phyloP scores from a whole-genome alignment of 2,329 filamentous ascomycete genomes.

The Bipolaris cookei region DNA sequence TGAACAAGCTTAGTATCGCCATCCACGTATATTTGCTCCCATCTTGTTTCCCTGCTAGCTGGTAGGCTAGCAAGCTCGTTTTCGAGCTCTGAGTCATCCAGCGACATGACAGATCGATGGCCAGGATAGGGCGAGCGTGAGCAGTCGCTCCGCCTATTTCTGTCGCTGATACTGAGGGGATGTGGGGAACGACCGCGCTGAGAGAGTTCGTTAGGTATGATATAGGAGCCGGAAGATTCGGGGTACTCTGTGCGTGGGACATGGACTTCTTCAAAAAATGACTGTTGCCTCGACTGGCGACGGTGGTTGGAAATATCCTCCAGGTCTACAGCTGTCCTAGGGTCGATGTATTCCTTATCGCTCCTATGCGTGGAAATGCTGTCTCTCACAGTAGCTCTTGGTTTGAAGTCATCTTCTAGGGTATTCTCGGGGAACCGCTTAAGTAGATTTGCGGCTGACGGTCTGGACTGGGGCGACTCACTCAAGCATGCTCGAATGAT shows the following conservation, averaged over 20 bases:
- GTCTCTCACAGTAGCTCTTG: conserved; percentile 32
- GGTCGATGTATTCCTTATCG: conserved; percentile 58
- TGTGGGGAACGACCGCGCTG: conserved; percentile 36
- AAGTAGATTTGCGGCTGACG: conserved; percentile 75
- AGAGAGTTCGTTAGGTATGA: conserved; percentile 39
- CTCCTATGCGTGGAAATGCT: conserved; percentile 52
- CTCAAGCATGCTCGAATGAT: conserved; percentile 80
- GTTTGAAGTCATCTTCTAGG: conserved; percentile 19
- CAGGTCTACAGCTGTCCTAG: conserved; percentile 51
- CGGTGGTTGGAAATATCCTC: conserved; percentile 51
- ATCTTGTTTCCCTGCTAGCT: conserved; percentile 44
- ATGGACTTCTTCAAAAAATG: conserved; percentile 41
- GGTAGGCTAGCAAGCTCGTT: conserved; percentile 45
- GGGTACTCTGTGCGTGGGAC: conserved; percentile 53
- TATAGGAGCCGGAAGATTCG: conserved; percentile 54
- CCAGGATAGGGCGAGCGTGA: conserved; percentile 46
- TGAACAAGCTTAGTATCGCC: conserved; percentile 48
- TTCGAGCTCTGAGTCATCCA: conserved; percentile 48
- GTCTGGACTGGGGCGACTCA: conserved; percentile 72
- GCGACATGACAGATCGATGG: conserved; percentile 47
- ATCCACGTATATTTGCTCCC: conserved; percentile 51
- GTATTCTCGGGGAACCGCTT: conserved; percentile 38
- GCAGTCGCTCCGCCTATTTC: conserved; percentile 45
- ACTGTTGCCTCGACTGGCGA: conserved; percentile 34
- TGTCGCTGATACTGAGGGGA: conserved; percentile 24